phyloP scores from a whole-genome alignment of 345 rosid genomes.

The Salix udensis region DNA sequence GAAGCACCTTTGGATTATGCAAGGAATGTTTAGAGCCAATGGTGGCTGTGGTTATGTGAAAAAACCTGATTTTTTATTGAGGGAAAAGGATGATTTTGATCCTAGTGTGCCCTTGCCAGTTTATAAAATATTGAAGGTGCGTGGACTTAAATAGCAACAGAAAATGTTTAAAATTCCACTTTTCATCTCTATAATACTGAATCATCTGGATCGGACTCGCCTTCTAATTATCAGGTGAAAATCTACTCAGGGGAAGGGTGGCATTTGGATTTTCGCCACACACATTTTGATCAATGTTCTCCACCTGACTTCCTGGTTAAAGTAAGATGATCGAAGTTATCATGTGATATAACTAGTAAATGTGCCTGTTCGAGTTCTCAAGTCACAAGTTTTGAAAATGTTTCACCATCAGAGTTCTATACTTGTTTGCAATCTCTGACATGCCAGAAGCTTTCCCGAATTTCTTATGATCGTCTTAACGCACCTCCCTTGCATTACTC shows the following conservation, averaged over 20 bases:
- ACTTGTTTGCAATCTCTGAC: background rate
- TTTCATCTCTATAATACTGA: background rate
- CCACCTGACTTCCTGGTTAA: slow-evolving; percentile 29
- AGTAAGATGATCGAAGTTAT: background rate
- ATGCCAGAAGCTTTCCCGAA: background rate
- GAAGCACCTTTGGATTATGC: slow-evolving; percentile 26
- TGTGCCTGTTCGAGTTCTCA: background rate
- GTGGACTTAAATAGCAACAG: background rate
- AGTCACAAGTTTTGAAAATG: background rate
- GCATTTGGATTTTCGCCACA: slow-evolving; percentile 22
- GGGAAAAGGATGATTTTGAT: slow-evolving; percentile 13
- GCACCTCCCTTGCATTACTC: no score
- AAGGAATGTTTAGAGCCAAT: slow-evolving; percentile 28
- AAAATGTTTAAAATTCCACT: background rate
- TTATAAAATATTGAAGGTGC: slow-evolving; percentile 15
- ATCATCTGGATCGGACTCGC: background rate
- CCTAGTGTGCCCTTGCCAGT: background rate
- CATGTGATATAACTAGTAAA: background rate
- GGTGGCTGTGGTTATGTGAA: slow-evolving; percentile 32
- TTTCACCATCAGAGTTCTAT: background rate
- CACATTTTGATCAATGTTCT: slow-evolving; percentile 24
- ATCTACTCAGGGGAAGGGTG: slow-evolving; percentile 27
- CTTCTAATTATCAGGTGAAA: slow-evolving; percentile 15
- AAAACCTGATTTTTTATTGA: slow-evolving; percentile 23
- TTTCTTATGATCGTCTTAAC: no score